These are phyloP conservation scores for Parachaetomium inaequale DNA, from an alignment of 495 filamentous ascomycete genomes.

Conservation along the genomic window DNA sequence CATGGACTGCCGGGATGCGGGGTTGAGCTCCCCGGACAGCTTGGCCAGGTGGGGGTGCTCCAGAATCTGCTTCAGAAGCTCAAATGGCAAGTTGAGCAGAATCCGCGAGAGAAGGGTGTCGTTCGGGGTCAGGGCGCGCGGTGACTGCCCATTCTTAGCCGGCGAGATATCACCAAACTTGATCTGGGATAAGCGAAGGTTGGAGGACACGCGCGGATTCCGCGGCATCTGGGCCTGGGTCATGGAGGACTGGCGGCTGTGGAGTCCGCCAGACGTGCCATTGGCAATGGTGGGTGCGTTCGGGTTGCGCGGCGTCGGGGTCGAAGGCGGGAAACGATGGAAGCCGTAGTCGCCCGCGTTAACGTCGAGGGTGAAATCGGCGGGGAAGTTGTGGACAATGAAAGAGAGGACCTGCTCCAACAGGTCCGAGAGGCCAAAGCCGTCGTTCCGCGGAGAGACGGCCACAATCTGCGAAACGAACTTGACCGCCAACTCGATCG, in stretches of 20 bases:
- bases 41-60: conserved; percentile 47
- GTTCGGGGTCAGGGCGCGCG: conserved; percentile 14
- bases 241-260: conserved; percentile 25
- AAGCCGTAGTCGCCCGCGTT: conserved; percentile 38
- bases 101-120: conserved; percentile 54
- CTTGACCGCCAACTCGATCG: conserved; percentile 47
- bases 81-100: conserved; percentile 61
- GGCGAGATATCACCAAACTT: conserved; percentile 61
- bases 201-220: conserved; percentile 28
- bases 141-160: conserved; percentile 33
- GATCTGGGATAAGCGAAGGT: conserved; percentile 56
- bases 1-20: conserved; percentile 40
- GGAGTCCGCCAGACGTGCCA: conserved; percentile 30
- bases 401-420: conserved; percentile 41
- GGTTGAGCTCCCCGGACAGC: conserved; percentile 42
- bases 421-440: conserved; percentile 25
- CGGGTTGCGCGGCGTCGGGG: conserved; percentile 9
- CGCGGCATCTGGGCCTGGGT: conserved; percentile 27
- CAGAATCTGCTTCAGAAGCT: conserved; percentile 54
- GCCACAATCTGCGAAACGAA: conserved; percentile 32
- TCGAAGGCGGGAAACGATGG: conserved; percentile 31
- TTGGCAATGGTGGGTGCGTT: conserved; percentile 33
- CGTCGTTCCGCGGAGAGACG: conserved; percentile 23
- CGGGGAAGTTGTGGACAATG: conserved; percentile 45
- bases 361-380: conserved; percentile 48